Evolutionary conservation across 495 filamentous ascomycete genomes (phyloP), one percentile per base, ranked within the genome.

Genomic region (Penicillium robsamsonii): DNA sequence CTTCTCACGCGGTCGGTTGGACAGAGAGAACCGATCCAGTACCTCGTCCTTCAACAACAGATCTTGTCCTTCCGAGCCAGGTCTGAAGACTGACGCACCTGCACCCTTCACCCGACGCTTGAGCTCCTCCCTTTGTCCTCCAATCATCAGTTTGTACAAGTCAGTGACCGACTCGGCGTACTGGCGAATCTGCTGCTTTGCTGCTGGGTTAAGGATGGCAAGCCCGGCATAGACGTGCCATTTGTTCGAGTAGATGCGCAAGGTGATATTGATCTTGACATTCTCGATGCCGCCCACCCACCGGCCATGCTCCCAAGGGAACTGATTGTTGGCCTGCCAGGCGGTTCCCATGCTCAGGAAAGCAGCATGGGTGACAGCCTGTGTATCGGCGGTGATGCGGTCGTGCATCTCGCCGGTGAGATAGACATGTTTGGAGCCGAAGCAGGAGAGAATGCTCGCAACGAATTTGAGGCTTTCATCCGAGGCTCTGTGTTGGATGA

Each of bases 211-310:
- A 38, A 98, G 80, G 70, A 98, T 98, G 6, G 95, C 94, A 7
- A 98, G 85, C 4, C 94, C 94, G 31, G 94, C 94, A 70, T 98
- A 98, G 53, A 98, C 94, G 72, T 98, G 94, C 94, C 94, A 98
- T 71, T 97, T 97, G 70, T 96, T 95, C 55, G 88, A 86, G 75
- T 97, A 98, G 71, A 98, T 98, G 62, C 94, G 90, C 57, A 98
- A 74, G 38, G 91, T 97, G 57, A 97, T 84, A 72, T 98, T 98
- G 73, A 97, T 97, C 76, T 98, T 98, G 67, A 97, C 91, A 72
- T 98, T 98, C 75, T 98, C 94, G 67, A 98, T 96, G 24, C 95
- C 94, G 49, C 94, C 93, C 4, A 96, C 81, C 76, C 96, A 98
- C 55, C 93, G 90, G 7, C 84, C 82, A 44, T 89, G 84, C 61